A percentile compares a stretch with the other conserved stretches of the same genome.
Conservation (phyloP, 2,329 filamentous ascomycete species). For the Leptographium wingfieldii region DNA sequence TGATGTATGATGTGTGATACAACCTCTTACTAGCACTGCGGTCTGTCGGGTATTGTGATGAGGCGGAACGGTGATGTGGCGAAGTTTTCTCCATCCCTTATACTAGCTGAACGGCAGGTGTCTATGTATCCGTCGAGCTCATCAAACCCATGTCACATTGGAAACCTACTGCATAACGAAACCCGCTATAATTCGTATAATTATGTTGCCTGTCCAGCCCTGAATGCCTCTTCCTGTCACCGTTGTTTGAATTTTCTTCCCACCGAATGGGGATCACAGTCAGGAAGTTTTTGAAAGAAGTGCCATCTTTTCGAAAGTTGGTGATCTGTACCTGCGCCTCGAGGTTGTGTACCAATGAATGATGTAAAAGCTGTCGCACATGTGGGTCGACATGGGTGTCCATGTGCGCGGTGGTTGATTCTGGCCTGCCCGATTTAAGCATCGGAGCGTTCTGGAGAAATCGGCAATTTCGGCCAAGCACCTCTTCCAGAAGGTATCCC, state of each 20-base stretch:
- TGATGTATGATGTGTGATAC: too few species aligned
- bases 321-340: conserved; percentile 45
- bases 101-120: too few species aligned
- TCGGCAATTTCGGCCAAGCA: conserved; percentile 68
- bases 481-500: conserved; percentile 62
- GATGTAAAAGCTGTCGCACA: conserved; percentile 41
- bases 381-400: conserved; percentile 54
- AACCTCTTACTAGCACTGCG: too few species aligned
- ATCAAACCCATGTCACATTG: background rate
- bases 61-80: too few species aligned
- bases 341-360: conserved; percentile 28
- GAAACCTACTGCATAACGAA: background rate
- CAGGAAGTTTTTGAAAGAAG: conserved; percentile 68
- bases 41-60: too few species aligned
- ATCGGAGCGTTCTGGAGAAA: conserved; percentile 61
- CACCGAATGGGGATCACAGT: conserved; percentile 73
- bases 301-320: conserved; percentile 73
- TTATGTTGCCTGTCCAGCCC: background rate
- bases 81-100: too few species aligned
- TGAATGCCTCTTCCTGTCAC: background rate
- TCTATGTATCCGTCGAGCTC: background rate
- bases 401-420: background rate
- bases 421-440: background rate
- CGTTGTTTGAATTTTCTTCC: conserved; percentile 37
- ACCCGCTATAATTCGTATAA: background rate